Evolutionary conservation across 1,284 basidiomycete species (phyloP).

Genomic region (Peniophora sp.): DNA sequence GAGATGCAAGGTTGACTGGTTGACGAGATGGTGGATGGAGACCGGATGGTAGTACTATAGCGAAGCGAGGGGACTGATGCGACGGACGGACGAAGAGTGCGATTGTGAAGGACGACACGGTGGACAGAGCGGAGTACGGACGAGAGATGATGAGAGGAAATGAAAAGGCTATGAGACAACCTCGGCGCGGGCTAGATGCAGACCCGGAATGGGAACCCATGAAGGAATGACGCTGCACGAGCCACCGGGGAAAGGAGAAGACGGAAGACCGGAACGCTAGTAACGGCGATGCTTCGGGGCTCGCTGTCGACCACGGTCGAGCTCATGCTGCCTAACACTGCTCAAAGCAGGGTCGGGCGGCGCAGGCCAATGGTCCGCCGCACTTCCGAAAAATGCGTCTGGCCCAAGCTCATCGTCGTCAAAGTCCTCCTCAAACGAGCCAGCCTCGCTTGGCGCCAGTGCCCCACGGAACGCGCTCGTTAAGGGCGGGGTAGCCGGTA

Average conservation of each 20-base stretch:
- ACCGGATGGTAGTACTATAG: too few relatives aligned
- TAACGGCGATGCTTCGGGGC: constrained; percentile 1
- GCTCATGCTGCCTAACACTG: background rate
- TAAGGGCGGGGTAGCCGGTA: background rate
- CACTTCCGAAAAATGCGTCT: background rate
- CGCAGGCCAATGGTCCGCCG: background rate
- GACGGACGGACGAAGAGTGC: too few relatives aligned
- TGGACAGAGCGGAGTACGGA: too few relatives aligned
- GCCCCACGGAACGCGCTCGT: background rate
- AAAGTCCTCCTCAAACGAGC: background rate
- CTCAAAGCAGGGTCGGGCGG: background rate
- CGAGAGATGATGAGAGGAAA: too few relatives aligned
- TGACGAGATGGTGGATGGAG: too few relatives aligned
- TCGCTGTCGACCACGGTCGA: constrained; percentile 1
- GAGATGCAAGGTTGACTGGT: too few relatives aligned
- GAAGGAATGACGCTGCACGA: background rate
- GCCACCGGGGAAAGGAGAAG: background rate
- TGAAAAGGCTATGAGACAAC: too few relatives aligned
- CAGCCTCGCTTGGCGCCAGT: background rate
- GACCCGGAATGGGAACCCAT: background rate
- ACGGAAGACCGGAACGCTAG: background rate
- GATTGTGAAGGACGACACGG: too few relatives aligned
- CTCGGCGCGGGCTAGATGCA: too few relatives aligned
- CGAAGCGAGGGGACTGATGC: too few relatives aligned
- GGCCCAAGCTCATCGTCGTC: background rate